phyloP scores from a whole-genome alignment of 305 asterid genomes.

The Fraxinus sp. region DNA sequence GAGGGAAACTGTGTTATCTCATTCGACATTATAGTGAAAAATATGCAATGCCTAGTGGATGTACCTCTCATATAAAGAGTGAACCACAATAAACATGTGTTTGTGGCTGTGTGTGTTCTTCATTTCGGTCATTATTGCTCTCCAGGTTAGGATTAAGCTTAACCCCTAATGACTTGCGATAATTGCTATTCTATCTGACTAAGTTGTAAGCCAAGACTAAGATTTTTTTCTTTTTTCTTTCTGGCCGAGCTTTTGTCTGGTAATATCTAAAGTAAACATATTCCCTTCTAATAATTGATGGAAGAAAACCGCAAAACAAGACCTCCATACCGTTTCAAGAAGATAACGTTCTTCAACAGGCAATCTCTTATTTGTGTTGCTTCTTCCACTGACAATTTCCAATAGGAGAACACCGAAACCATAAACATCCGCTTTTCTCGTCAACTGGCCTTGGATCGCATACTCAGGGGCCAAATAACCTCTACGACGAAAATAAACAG shows the following conservation, averaged over 20 bases:
- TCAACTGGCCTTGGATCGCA: slow-evolving; percentile 74
- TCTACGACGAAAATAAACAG: slow-evolving; percentile 34
- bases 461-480: slow-evolving; percentile 97
- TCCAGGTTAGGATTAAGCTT: neutral
- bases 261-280: neutral
- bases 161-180: neutral
- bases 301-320: slow-evolving; percentile 18
- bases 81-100: neutral
- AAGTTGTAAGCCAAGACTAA: neutral
- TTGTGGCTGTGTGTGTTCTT: neutral
- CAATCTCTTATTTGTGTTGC: slow-evolving; percentile 62
- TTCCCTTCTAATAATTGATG: slow-evolving; percentile 3
- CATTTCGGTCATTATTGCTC: neutral
- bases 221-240: neutral
- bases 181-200: neutral
- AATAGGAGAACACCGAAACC: slow-evolving; percentile 81
- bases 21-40: neutral
- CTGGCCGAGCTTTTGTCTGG: neutral
- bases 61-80: neutral
- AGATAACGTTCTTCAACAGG: slow-evolving; percentile 56
- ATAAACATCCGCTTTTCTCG: slow-evolving; percentile 84
- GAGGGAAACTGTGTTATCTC: neutral
- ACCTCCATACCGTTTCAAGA: slow-evolving; percentile 63
- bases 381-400: slow-evolving; percentile 78
- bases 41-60: neutral